These are phyloP conservation scores for Apostasia shenzhenica DNA, from an alignment of 106 monocot genomes.

Conservation along the genomic window DNA sequence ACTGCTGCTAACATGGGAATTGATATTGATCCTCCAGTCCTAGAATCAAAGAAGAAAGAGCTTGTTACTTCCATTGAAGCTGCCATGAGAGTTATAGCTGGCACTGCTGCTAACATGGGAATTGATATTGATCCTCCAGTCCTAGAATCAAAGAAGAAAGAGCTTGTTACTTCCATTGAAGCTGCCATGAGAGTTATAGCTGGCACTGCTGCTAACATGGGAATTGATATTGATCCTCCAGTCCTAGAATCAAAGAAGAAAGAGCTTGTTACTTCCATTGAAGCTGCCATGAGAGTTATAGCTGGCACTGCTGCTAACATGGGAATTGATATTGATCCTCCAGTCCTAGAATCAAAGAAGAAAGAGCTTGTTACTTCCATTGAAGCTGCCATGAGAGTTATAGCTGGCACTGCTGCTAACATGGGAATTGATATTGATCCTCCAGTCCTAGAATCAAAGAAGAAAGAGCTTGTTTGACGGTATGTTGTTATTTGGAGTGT, in stretches of 20 bases:
- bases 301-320: slow-evolving; percentile 97
- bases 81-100: slow-evolving; percentile 94
- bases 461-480: slow-evolving; percentile 18
- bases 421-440: slow-evolving; percentile 98
- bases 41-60: slow-evolving; percentile 80
- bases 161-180: slow-evolving; percentile 53
- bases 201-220: slow-evolving; percentile 98
- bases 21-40: slow-evolving; percentile 79
- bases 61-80: slow-evolving; percentile 64
- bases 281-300: slow-evolving; percentile 91
- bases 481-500: too few species aligned
- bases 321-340: slow-evolving; percentile 95
- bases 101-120: slow-evolving; percentile 97
- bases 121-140: slow-evolving; percentile 89
- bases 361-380: slow-evolving; percentile 64
- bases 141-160: slow-evolving; percentile 76
- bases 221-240: slow-evolving; percentile 89
- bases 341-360: slow-evolving; percentile 69
- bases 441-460: slow-evolving; percentile 68
- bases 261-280: slow-evolving; percentile 48
- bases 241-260: slow-evolving; percentile 77
- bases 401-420: slow-evolving; percentile 95
- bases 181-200: slow-evolving; percentile 94
- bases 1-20: slow-evolving; percentile 99
- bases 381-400: slow-evolving; percentile 90